These are phyloP conservation scores for Verticillium isaacii DNA, from an alignment of 2,329 filamentous ascomycete genomes.

Conservation along the genomic window DNA sequence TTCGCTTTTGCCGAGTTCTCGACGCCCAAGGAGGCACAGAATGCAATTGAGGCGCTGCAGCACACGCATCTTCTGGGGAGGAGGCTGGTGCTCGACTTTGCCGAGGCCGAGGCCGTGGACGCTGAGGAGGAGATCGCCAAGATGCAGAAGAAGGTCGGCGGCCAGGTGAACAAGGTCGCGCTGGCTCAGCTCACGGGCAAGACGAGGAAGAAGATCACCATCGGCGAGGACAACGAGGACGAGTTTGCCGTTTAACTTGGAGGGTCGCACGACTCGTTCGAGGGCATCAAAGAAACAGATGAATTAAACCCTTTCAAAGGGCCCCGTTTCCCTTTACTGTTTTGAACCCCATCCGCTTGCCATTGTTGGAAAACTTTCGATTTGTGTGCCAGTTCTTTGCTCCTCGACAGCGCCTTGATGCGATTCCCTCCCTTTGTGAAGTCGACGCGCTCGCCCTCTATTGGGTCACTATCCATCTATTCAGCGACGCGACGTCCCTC, in stretches of 20 bases:
- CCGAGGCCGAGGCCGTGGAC: slow-evolving; percentile 81
- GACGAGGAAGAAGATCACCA: slow-evolving; percentile 83
- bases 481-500: neutral
- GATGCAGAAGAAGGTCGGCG: slow-evolving; percentile 93
- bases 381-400: neutral
- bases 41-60: slow-evolving; percentile 83
- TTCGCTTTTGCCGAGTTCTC: slow-evolving; percentile 98
- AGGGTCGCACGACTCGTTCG: neutral
- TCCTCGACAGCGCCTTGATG: neutral
- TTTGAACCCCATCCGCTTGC: neutral
- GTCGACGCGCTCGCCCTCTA: neutral
- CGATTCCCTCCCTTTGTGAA: slow-evolving; percentile 1
- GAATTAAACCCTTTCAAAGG: neutral
- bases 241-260: slow-evolving; percentile 24
- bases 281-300: neutral
- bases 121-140: slow-evolving; percentile 93
- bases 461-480: neutral
- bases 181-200: slow-evolving; percentile 81
- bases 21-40: slow-evolving; percentile 81
- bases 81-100: slow-evolving; percentile 86
- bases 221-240: slow-evolving; percentile 66
- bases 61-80: slow-evolving; percentile 92
- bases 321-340: neutral
- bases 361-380: neutral
- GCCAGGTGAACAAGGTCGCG: slow-evolving; percentile 85